Evolutionary conservation across 2,329 filamentous ascomycete genomes (phyloP).

Genomic region (Apiospora malaysiana): DNA sequence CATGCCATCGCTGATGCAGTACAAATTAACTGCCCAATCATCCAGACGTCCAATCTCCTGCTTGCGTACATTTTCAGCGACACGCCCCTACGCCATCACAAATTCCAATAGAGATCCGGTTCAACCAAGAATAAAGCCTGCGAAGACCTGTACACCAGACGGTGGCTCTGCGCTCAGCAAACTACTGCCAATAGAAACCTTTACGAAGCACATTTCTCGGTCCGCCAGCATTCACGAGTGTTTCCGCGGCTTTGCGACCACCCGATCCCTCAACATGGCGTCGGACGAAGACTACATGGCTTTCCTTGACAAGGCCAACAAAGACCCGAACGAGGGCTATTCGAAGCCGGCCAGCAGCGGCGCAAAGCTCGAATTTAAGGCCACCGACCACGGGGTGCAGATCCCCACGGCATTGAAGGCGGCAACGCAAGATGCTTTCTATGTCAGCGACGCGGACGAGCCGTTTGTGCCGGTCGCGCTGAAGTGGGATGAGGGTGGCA

Average conservation of each 20-base stretch:
- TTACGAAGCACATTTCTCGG: background rate
- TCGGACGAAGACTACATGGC: constrained; percentile 83
- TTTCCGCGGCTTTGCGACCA: constrained; percentile 18
- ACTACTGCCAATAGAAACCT: background rate
- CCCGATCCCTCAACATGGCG: constrained; percentile 57
- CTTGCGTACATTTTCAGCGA: background rate
- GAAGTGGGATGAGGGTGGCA: constrained; percentile 59
- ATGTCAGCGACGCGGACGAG: constrained; percentile 84
- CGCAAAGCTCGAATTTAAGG: constrained; percentile 53
- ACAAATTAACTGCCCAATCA: background rate
- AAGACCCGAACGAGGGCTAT: constrained; percentile 70
- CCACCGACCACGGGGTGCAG: constrained; percentile 57
- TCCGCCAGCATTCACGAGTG: background rate
- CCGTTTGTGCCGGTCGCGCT: constrained; percentile 80
- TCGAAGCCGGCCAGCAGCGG: constrained; percentile 37
- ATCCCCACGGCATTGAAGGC: constrained; percentile 65
- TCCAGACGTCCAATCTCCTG: background rate
- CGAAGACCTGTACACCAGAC: background rate
- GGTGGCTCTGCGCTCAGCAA: background rate
- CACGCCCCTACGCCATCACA: background rate
- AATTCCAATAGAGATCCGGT: background rate
- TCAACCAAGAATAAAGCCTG: background rate
- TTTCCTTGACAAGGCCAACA: constrained; percentile 88
- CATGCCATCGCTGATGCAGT: background rate
- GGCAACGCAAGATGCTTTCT: constrained; percentile 64